Percentiles rank a stretch among this genome's conserved stretches.
Conservation (phyloP, 345 rosid species). For the Gossypium bickii region DNA sequence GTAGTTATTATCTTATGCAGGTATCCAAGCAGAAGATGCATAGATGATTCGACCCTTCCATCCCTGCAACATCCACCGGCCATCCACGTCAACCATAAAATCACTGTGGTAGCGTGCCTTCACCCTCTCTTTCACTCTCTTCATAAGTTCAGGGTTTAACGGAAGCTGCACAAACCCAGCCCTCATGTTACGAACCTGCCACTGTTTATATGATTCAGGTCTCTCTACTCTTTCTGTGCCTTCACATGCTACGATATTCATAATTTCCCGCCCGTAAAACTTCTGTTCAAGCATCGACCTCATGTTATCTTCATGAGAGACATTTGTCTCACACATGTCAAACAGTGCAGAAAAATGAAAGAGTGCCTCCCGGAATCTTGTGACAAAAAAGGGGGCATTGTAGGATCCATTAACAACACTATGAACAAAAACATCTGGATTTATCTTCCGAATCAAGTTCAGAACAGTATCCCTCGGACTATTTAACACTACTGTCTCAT, state of each 20-base stretch:
- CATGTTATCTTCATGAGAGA: conserved; percentile 28
- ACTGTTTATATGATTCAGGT: conserved; percentile 54
- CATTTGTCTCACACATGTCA: conserved; percentile 31
- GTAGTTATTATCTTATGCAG: conserved; percentile 16
- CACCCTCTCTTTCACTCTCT: conserved; percentile 19
- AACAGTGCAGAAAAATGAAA: conserved; percentile 40
- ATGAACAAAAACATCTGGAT: conserved; percentile 35
- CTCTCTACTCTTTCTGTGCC: conserved; percentile 46
- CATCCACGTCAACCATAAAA: conserved; percentile 38
- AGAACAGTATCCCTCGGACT: conserved; percentile 40
- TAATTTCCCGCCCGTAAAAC: conserved; percentile 30
- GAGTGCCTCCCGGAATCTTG: conserved; percentile 42
- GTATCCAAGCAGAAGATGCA: conserved; percentile 45
- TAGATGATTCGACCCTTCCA: conserved; percentile 51
- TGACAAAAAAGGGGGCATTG: conserved; percentile 44
- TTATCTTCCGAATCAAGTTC: conserved; percentile 24
- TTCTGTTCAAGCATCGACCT: conserved; percentile 37
- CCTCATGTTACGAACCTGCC: conserved; percentile 37
- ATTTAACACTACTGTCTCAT: conserved; percentile 37
- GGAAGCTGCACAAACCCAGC: conserved; percentile 51
- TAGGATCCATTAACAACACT: conserved; percentile 32
- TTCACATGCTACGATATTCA: conserved; percentile 47
- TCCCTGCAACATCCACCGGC: conserved; percentile 48
- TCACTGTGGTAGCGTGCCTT: conserved; percentile 36
- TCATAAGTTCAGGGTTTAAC: conserved; percentile 25